Base-by-base conservation (phyloP, 192 early-diverging fungal genomes). In the Linderina pennispora region DNA sequence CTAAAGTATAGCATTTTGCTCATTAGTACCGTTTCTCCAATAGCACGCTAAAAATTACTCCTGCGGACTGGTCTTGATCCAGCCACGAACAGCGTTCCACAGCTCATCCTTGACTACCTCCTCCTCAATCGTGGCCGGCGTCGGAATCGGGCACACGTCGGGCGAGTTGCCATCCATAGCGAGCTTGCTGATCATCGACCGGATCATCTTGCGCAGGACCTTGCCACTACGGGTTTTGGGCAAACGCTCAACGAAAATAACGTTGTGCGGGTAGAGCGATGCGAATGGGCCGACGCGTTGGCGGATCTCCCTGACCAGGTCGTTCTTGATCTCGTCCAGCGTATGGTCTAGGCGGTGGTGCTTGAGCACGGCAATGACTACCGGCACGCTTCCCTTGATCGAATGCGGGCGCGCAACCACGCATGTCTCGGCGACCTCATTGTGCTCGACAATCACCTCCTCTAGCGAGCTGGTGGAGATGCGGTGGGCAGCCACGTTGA, bases 191-290 rank as follows among this genome's bases (percentile, higher is more conserved):
- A 78, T 77, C 67, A 87, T 87, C 50, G 73, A 75, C 10, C 90
- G 74, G 24, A 93, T 77, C 40, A 80, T 85, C 23, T 84, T 72
- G 36, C 90, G 70, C 53, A 93, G 50, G 19, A 93, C 82, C 65
- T 94, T 94, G 14, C 91, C 91, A 16, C 77, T 81, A 11, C 91
- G 61, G 1, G 91, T 94, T 61, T 94, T 94, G 22, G 91, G 91
- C 55, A 94, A 48, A 8, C 80, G 61, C 15, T 77, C 55, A 3
- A 94, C 81, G 53, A 76, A 66, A 3, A 71, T 55, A 28, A 90
- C 52, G 26, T 84, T 76, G 1, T 77, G 73, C n/a, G 71, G 65
- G 19, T 87, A 77, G 44, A 90, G 81, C 28, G 86, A 88, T 3
- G 87, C 91, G 35, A 94, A 84, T 1, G 91, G 86, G 1, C 91